Conservation (phyloP, 148 eudicot species). For the Rhododendron vialii region DNA sequence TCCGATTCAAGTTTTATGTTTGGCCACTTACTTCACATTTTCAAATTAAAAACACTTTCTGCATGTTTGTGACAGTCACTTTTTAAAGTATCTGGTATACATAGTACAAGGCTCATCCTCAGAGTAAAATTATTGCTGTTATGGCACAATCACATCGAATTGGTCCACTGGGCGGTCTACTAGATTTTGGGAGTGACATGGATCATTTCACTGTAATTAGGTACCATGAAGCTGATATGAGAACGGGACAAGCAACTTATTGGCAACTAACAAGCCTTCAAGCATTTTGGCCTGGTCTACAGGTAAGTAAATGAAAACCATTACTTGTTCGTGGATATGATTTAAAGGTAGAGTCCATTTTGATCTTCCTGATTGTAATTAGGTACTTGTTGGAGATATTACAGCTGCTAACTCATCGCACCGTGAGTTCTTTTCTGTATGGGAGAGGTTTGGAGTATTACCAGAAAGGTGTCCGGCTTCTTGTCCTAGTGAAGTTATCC, state of each 20-base stretch:
- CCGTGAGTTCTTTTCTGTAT: slow-evolving; percentile 80
- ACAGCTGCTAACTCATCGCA: slow-evolving; percentile 91
- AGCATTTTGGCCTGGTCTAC: slow-evolving; percentile 99
- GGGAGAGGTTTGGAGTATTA: slow-evolving; percentile 85
- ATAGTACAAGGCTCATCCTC: not conserved
- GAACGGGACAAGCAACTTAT: slow-evolving; percentile 87
- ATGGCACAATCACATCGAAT: not conserved
- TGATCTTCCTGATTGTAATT: slow-evolving; percentile 19
- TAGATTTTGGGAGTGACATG: not conserved
- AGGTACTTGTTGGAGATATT: slow-evolving; percentile 96
- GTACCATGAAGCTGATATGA: slow-evolving; percentile 99
- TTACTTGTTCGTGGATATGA: not conserved
- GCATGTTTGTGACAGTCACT: not conserved
- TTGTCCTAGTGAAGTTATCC: not conserved
- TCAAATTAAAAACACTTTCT: not conserved
- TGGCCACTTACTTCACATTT: not conserved
- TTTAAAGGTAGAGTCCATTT: slow-evolving; percentile 5
- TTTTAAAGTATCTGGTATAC: not conserved
- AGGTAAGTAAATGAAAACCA: slow-evolving; percentile 37
- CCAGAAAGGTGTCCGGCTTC: slow-evolving; percentile 73
- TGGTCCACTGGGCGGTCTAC: not conserved
- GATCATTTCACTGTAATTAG: slow-evolving; percentile 26
- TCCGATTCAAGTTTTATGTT: not conserved
- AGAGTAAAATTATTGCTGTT: not conserved
- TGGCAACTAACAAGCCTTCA: slow-evolving; percentile 99